Evolutionary conservation across 306 rosid species (phyloP).

Genomic region (Cicer cuneatum): DNA sequence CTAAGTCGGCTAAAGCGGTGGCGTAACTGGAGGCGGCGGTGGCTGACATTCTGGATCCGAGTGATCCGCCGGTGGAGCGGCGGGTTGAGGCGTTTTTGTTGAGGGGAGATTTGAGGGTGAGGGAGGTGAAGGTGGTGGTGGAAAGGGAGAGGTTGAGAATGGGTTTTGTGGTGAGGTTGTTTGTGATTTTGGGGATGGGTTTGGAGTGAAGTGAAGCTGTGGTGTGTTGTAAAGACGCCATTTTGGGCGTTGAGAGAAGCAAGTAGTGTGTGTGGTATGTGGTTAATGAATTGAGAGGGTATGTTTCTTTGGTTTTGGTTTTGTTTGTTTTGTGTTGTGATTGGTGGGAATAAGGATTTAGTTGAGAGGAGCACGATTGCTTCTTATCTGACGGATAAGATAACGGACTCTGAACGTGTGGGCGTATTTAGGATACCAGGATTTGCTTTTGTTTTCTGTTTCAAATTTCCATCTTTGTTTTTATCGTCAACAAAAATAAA

Average conservation of each 20-base stretch:
- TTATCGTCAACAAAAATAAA: too few species aligned
- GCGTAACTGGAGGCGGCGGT: slow-evolving; percentile 81
- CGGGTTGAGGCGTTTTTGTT: slow-evolving; percentile 36
- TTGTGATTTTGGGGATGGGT: slow-evolving; percentile 50
- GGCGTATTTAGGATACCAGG: slow-evolving; percentile 22
- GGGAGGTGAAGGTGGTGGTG: slow-evolving; percentile 53
- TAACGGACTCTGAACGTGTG: slow-evolving; percentile 52
- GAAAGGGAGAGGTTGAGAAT: slow-evolving; percentile 60
- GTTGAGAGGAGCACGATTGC: slow-evolving; percentile 31
- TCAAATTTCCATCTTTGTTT: neutral
- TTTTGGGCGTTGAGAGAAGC: slow-evolving; percentile 29
- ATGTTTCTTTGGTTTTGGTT: neutral
- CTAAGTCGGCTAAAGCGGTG: slow-evolving; percentile 73
- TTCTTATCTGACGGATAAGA: slow-evolving; percentile 50
- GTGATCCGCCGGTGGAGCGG: slow-evolving; percentile 37
- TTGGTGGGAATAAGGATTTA: neutral
- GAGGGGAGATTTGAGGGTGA: slow-evolving; percentile 43
- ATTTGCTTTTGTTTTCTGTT: neutral
- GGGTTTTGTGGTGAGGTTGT: slow-evolving; percentile 46
- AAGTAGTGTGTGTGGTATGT: neutral
- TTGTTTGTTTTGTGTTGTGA: neutral
- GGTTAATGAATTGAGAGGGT: neutral
- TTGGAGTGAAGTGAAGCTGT: slow-evolving; percentile 69
- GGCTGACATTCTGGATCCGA: slow-evolving; percentile 63
- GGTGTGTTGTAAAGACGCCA: slow-evolving; percentile 79